Percentiles rank a stretch among this genome's conserved stretches.
phyloP scores from a whole-genome alignment of 371 early-diverging fungal species.

The Parasitella parasitica region DNA sequence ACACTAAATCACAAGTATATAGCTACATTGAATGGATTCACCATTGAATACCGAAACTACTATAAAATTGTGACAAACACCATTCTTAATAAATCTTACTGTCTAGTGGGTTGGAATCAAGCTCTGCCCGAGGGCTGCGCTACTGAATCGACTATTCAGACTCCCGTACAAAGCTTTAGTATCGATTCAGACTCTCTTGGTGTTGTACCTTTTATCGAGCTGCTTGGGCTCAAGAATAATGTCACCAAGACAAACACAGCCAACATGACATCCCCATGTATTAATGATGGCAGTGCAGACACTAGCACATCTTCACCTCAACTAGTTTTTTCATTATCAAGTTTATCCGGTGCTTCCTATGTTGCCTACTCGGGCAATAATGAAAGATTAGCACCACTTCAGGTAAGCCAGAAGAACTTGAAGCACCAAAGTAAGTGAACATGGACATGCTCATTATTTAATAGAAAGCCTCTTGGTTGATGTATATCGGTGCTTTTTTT shows the following conservation, averaged over 20 bases:
- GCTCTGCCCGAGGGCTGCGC: conserved; percentile 6
- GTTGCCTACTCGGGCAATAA: conserved; percentile 17
- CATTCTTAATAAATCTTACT: conserved; percentile 4
- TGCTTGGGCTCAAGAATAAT: conserved; percentile 14
- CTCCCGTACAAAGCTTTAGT: conserved; percentile 8
- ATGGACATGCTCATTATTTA: neutral
- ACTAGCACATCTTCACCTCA: neutral
- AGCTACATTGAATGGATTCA: conserved; percentile 16
- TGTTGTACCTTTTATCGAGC: conserved; percentile 23
- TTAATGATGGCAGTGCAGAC: neutral
- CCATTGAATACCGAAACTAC: conserved; percentile 27
- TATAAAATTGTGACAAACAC: conserved; percentile 27
- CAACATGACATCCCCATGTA: conserved; percentile 20
- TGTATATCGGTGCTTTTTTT: conserved; percentile 28
- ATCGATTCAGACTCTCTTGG: conserved; percentile 7
- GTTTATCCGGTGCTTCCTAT: neutral
- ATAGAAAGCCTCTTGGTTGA: conserved; percentile 28
- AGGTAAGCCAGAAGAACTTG: conserved; percentile 10
- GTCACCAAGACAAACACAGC: neutral
- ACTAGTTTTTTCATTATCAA: neutral
- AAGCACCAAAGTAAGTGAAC: neutral
- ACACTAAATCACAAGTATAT: neutral
- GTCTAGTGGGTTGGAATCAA: conserved; percentile 19
- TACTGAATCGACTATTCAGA: neutral
- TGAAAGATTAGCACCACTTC: conserved; percentile 15